phyloP scores from a whole-genome alignment of 257 asterid species.

The Solanum pinnatisectum region DNA sequence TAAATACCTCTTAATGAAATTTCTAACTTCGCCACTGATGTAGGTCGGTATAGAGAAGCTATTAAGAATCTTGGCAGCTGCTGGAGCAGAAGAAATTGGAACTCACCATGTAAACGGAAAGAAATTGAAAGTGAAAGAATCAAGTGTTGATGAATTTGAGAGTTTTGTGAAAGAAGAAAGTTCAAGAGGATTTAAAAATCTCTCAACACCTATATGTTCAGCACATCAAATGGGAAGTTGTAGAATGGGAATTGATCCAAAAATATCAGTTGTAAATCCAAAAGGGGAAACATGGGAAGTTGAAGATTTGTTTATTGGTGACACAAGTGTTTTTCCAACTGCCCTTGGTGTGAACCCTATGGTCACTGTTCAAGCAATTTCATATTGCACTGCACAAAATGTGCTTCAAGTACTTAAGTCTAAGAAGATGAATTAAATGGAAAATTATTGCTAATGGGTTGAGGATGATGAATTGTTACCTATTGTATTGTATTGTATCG shows the following conservation, averaged over 20 bases:
- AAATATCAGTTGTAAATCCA: slow-evolving; percentile 40
- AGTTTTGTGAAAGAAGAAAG: slow-evolving; percentile 55
- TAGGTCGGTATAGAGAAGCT: slow-evolving; percentile 45
- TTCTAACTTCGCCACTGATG: background rate
- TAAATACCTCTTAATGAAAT: background rate
- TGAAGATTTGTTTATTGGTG: slow-evolving; percentile 61
- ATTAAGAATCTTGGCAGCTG: slow-evolving; percentile 53
- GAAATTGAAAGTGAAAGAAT: slow-evolving; percentile 43
- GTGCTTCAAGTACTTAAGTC: slow-evolving; percentile 37
- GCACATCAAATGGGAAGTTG: slow-evolving; percentile 99
- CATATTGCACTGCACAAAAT: slow-evolving; percentile 72
- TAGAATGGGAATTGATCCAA: slow-evolving; percentile 66
- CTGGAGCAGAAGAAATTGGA: slow-evolving; percentile 89
- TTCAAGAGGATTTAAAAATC: slow-evolving; percentile 27
- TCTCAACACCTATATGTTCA: slow-evolving; percentile 48
- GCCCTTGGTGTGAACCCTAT: slow-evolving; percentile 92
- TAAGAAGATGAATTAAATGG: background rate
- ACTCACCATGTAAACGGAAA: slow-evolving; percentile 48
- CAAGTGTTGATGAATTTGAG: slow-evolving; percentile 35
- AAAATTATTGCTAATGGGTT: background rate
- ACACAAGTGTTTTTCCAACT: slow-evolving; percentile 80
- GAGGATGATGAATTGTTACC: background rate
- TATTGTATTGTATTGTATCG: background rate
- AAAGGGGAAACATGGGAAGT: slow-evolving; percentile 79
- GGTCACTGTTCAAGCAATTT: slow-evolving; percentile 76